Conservation (phyloP, 768 basidiomycete genomes). For the Russula vinacea region DNA sequence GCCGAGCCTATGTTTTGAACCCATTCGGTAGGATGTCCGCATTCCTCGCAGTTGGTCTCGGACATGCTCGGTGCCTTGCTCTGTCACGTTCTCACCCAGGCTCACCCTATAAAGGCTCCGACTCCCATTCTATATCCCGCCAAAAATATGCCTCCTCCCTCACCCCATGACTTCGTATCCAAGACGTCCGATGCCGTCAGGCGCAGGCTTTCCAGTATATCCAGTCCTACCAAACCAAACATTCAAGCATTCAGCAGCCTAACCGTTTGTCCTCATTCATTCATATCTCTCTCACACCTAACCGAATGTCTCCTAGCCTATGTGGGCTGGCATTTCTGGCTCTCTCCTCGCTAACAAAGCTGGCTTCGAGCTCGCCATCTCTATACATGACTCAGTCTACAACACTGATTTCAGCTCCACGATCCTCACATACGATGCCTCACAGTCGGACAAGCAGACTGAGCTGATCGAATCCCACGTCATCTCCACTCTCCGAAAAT, state of each 20-base stretch:
- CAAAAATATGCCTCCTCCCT: constrained; percentile 8
- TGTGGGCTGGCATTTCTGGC: constrained; percentile 85
- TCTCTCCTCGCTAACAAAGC: constrained; percentile 55
- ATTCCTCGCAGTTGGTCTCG: constrained; percentile 17
- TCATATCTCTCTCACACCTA: constrained; percentile 30
- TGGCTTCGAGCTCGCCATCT: constrained; percentile 68
- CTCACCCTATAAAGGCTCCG: background rate
- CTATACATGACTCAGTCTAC: constrained; percentile 83
- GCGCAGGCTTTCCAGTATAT: constrained; percentile 63
- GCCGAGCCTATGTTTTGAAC: constrained; percentile 30
- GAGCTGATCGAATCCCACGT: constrained; percentile 62
- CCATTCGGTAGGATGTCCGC: constrained; percentile 28
- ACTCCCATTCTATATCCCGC: background rate
- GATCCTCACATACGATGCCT: constrained; percentile 49
- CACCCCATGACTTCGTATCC: constrained; percentile 52
- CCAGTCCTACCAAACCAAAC: constrained; percentile 49
- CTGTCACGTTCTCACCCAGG: background rate
- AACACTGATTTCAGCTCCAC: constrained; percentile 71
- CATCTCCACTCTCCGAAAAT: constrained; percentile 62
- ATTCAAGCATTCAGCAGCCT: constrained; percentile 57
- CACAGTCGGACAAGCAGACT: constrained; percentile 53
- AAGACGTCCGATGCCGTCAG: constrained; percentile 59
- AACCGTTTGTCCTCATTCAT: constrained; percentile 47
- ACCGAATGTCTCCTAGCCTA: constrained; percentile 52
- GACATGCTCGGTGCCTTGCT: constrained; percentile 13